Conservation (phyloP, 2,329 filamentous ascomycete genomes). For the Zymoseptoria pseudotritici region DNA sequence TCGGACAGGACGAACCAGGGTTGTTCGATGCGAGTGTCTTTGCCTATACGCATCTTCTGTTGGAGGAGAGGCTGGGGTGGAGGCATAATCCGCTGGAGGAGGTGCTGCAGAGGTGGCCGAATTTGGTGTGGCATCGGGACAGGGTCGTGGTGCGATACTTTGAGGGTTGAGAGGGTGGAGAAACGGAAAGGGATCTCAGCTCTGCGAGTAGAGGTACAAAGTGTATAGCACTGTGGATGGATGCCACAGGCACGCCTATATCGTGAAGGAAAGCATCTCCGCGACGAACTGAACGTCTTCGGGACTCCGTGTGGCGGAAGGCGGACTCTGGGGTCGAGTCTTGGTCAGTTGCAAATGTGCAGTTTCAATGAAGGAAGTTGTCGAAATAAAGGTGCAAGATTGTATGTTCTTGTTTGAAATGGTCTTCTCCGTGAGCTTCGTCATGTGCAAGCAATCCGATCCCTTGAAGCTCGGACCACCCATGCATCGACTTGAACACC, state of each 20-base stretch:
- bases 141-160: conserved; percentile 50
- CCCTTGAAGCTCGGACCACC: not conserved
- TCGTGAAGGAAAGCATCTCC: not conserved
- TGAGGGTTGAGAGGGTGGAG: conserved; percentile 8
- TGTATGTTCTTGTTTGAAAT: not conserved
- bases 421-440: not conserved
- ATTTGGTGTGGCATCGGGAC: conserved; percentile 59
- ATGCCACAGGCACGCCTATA: not conserved
- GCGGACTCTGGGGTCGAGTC: too few species aligned
- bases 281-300: too few species aligned
- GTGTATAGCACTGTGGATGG: not conserved
- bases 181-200: not conserved
- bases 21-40: conserved; percentile 86
- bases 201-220: not conserved
- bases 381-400: too few species aligned
- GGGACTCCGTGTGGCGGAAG: too few species aligned
- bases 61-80: conserved; percentile 60
- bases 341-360: too few species aligned
- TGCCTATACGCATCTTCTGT: conserved; percentile 75
- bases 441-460: not conserved
- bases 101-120: conserved; percentile 50
- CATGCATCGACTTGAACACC: not conserved
- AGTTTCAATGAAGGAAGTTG: too few species aligned
- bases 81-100: conserved; percentile 52
- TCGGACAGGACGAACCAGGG: conserved; percentile 51